Evolutionary conservation across 129 eudicot genomes (phyloP).

Genomic region (Flaveria brownii): DNA sequence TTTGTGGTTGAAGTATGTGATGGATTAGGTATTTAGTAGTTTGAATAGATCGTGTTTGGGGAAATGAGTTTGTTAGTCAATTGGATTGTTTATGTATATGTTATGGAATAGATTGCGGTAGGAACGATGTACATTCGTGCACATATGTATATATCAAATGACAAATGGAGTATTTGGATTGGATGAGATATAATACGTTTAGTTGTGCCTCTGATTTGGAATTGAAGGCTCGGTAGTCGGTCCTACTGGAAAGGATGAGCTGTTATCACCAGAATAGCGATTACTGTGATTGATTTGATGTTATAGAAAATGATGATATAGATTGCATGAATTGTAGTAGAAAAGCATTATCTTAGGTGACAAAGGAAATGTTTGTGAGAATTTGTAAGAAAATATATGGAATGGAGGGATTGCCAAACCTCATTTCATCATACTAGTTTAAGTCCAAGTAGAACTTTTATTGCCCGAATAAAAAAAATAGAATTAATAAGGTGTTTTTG

Average conservation of each 20-base stretch:
- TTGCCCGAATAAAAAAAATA: too few relatives aligned
- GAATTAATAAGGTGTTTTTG: too few relatives aligned
- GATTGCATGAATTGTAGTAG: background rate
- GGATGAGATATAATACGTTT: background rate
- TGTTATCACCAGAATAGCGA: background rate
- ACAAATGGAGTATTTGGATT: background rate
- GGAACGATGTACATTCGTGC: background rate
- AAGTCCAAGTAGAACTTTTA: background rate
- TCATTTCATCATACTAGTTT: background rate
- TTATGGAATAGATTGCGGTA: background rate
- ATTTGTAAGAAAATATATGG: background rate
- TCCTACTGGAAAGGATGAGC: too few relatives aligned
- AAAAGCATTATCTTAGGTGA: conserved; percentile 21
- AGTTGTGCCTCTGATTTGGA: conserved; percentile 11
- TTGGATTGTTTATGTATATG: background rate
- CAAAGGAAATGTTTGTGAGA: background rate
- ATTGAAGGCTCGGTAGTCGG: background rate
- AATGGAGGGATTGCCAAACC: background rate
- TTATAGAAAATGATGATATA: background rate
- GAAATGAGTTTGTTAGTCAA: conserved; percentile 6
- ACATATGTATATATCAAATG: background rate
- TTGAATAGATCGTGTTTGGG: background rate
- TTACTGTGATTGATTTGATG: conserved; percentile 14
- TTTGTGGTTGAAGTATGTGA: too few relatives aligned
- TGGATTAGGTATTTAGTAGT: too few relatives aligned